Evolutionary conservation across 176 grass and related monocot species (phyloP).

Genomic region (Avena atlantica): DNA sequence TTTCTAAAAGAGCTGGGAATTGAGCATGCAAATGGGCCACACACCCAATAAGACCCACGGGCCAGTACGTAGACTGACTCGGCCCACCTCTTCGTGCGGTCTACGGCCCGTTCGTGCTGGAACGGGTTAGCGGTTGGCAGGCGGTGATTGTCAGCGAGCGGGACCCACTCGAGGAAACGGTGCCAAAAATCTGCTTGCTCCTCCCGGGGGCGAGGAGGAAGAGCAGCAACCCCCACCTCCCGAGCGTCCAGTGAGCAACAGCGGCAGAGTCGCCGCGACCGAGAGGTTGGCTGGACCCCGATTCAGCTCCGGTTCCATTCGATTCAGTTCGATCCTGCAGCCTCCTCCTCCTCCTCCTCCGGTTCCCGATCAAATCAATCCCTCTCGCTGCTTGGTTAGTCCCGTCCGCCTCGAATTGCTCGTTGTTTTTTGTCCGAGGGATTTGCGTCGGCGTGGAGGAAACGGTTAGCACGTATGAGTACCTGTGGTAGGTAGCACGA

Average conservation of each 20-base stretch:
- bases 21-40: not conserved
- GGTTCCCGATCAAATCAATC: not conserved
- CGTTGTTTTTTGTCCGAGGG: not conserved
- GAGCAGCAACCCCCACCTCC: not conserved
- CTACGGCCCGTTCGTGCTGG: not conserved
- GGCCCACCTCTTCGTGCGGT: not conserved
- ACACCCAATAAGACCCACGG: not conserved
- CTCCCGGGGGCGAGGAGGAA: not conserved
- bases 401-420: constrained; percentile 3
- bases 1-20: not conserved
- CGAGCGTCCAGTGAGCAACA: constrained; percentile 5
- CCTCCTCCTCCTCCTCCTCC: not conserved
- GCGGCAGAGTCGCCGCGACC: not conserved
- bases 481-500: not conserved
- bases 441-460: not conserved
- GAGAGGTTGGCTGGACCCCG: not conserved
- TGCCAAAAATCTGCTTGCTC: constrained; percentile 22
- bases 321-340: not conserved
- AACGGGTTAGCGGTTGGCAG: not conserved
- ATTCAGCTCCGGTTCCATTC: not conserved
- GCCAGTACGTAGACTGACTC: not conserved
- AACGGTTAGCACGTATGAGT: not conserved
- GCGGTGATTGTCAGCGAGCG: not conserved
- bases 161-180: not conserved
- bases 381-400: constrained; percentile 13